Base-by-base conservation (phyloP, 768 basidiomycete genomes). In the Plicaturopsis crispa region DNA sequence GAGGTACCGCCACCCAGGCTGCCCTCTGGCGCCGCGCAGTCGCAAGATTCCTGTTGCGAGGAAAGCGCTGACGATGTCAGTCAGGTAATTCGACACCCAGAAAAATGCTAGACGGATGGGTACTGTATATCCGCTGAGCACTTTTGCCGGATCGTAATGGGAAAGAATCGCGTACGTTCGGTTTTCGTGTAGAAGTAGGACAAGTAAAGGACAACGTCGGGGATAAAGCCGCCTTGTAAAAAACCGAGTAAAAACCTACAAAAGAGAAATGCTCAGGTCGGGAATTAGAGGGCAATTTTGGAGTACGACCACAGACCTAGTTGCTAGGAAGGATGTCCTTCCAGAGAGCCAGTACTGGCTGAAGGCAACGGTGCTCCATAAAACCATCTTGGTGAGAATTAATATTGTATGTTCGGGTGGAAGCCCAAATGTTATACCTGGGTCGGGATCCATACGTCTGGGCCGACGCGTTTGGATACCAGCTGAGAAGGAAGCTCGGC, bases 51-150 rank as follows among this genome's bases (percentile, higher is more conserved):
- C 81, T 0, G 74, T 75, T 0, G 78, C 83, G 6, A 84, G 50
- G 54, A 87, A 84, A 2, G 75, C 73, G 35, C 72, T 66, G 14
- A 76, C 44, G 35, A 84, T 75, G 32, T 69, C 55, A 3, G 72
- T 63, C 2, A 69, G 38, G 38, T 80, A 75, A 52, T 72, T 72
- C 4, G 75, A 74, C 20, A 73, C 63, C 80, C 79, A 85, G 64
- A 84, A 83, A 48, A 68, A 74, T 1, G 78, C 79, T 7, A 84
- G 62, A n/a, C 82, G 70, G 31, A 81, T 69, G 3, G 80, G 77
- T 0, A 81, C 72, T 75, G 44, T 17, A 21, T 14, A 4, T 8
- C 26, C 14, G 14, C 14, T 28, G 14, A 8, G 14, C 14, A 28
- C 8, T 8, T 28, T 8, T 28, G 26, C 14, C 26, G 14, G 21